Conservation (phyloP, 2,329 filamentous ascomycete genomes). For the Trichoderma arundinaceum region DNA sequence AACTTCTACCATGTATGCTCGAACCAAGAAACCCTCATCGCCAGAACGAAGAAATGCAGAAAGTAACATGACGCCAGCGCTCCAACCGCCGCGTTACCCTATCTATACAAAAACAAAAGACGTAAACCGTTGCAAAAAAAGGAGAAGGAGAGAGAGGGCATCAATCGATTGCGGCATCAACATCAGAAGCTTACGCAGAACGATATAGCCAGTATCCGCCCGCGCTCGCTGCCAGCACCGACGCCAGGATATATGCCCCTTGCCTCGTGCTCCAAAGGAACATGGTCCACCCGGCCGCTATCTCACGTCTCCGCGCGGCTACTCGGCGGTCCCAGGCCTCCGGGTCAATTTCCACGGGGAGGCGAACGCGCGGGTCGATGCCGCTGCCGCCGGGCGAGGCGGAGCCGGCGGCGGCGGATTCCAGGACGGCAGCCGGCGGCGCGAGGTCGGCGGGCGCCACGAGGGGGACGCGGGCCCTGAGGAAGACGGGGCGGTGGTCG, state of each 20-base stretch:
- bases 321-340: constrained; percentile 60
- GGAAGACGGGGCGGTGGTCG: constrained; percentile 84
- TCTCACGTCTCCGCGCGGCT: constrained; percentile 53
- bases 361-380: constrained; percentile 50
- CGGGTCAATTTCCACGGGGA: constrained; percentile 60
- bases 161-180: background rate
- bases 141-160: background rate
- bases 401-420: constrained; percentile 32
- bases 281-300: constrained; percentile 60
- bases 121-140: background rate
- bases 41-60: background rate
- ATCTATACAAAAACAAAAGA: too few species aligned
- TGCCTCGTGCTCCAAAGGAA: constrained; percentile 60
- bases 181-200: constrained; percentile 6
- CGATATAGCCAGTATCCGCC: constrained; percentile 54
- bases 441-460: constrained; percentile 49
- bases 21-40: background rate
- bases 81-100: background rate
- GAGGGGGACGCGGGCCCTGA: constrained; percentile 71
- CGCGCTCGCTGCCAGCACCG: constrained; percentile 49
- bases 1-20: background rate
- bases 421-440: constrained; percentile 35
- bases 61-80: background rate
- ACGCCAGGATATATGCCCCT: constrained; percentile 54
- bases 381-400: constrained; percentile 29